Percentiles rank a stretch among this genome's conserved stretches.
Evolutionary conservation across 768 basidiomycete species (phyloP).

Genomic region (Pholiota conissans): DNA sequence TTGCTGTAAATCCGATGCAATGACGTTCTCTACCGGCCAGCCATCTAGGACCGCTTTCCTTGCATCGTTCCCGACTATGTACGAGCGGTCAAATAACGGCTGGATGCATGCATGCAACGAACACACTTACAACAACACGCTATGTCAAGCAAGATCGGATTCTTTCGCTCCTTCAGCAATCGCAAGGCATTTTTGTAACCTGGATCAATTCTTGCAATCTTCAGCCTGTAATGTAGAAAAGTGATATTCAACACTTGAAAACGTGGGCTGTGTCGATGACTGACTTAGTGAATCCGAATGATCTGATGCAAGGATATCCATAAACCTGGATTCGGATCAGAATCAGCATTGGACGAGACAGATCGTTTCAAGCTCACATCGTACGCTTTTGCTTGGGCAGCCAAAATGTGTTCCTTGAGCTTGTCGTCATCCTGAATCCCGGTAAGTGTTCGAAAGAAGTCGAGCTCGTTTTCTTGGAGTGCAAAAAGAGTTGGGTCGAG

Average conservation of each 20-base stretch:
- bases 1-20: constrained; percentile 37
- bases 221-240: constrained; percentile 17
- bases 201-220: constrained; percentile 29
- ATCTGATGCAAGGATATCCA: constrained; percentile 38
- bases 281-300: constrained; percentile 26
- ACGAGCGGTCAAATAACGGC: no score
- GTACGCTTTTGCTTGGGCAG: constrained; percentile 35
- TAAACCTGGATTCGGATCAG: constrained; percentile 21
- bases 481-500: constrained; percentile 25
- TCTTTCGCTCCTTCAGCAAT: constrained; percentile 21
- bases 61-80: constrained; percentile 40
- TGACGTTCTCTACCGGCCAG: constrained; percentile 34
- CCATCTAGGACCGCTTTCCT: constrained; percentile 40
- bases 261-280: background rate
- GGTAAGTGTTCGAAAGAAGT: constrained; percentile 35
- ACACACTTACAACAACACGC: constrained; percentile 38
- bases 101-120: background rate
- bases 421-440: constrained; percentile 33
- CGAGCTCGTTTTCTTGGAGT: constrained; percentile 24
- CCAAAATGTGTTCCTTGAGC: constrained; percentile 35
- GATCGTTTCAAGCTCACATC: constrained; percentile 4
- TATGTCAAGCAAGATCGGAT: constrained; percentile 37
- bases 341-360: background rate
- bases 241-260: background rate
- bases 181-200: constrained; percentile 29